Percentiles rank a stretch among this genome's conserved stretches.
Evolutionary conservation across 495 filamentous ascomycete species (phyloP).

Genomic region (Clavariopsis aquatica): DNA sequence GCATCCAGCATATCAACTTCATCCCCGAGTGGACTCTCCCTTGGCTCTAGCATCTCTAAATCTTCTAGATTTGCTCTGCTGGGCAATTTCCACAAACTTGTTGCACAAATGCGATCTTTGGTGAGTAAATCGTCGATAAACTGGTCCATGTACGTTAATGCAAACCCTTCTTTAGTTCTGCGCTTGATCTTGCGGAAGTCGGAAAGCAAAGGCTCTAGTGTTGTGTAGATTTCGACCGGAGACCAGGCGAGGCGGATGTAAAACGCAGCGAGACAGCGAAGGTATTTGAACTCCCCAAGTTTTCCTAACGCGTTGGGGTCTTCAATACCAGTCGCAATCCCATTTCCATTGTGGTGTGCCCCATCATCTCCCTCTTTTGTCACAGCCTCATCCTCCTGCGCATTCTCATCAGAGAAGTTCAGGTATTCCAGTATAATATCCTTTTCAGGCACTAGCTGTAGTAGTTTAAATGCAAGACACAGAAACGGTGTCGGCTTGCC

Average conservation of each 20-base stretch:
- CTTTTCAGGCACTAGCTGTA: conserved; percentile 78
- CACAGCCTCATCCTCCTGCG: conserved; percentile 63
- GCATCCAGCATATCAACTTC: conserved; percentile 82
- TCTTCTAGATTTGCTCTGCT: conserved; percentile 83
- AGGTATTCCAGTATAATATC: conserved; percentile 83
- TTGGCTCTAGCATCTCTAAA: conserved; percentile 79
- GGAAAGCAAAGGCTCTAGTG: conserved; percentile 78
- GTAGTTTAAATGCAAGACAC: conserved; percentile 90
- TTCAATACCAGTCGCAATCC: conserved; percentile 1
- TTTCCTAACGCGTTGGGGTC: conserved; percentile 21
- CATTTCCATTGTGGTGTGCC: background rate
- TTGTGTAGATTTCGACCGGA: conserved; percentile 74
- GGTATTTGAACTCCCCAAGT: conserved; percentile 57
- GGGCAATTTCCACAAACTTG: conserved; percentile 89
- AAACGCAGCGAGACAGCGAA: conserved; percentile 83
- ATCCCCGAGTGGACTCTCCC: conserved; percentile 76
- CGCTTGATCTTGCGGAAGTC: conserved; percentile 83
- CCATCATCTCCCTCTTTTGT: conserved; percentile 15
- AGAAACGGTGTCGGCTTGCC: conserved; percentile 91
- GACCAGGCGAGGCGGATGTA: conserved; percentile 89
- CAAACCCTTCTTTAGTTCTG: conserved; percentile 68
- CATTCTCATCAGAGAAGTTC: conserved; percentile 49
- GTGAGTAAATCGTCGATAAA: conserved; percentile 91
- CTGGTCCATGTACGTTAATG: conserved; percentile 81
- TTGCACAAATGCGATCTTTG: conserved; percentile 87